Evolutionary conservation across 495 filamentous ascomycete genomes (phyloP).

Genomic region (Penicillium paxilli): DNA sequence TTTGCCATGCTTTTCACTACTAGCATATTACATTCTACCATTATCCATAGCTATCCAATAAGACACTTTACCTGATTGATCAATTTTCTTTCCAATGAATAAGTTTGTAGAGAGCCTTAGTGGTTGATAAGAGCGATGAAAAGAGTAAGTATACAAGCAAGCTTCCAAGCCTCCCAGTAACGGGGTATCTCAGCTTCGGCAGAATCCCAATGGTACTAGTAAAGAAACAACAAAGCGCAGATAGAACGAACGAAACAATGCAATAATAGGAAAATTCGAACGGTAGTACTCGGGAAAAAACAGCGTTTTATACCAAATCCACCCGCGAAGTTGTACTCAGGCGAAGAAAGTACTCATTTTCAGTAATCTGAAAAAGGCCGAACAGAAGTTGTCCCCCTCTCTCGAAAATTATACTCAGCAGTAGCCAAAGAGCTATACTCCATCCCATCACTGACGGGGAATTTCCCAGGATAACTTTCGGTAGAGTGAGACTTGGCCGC

Average conservation of each 20-base stretch:
- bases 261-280: not conserved
- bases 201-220: not conserved
- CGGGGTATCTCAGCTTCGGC: not conserved
- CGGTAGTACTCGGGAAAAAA: not conserved
- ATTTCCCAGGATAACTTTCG: conserved; percentile 37
- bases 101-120: too few species aligned
- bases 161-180: not conserved
- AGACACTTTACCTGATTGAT: too few species aligned
- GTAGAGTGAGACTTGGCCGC: conserved; percentile 23
- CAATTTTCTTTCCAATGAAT: too few species aligned
- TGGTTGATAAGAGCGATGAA: not conserved
- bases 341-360: not conserved
- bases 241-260: not conserved
- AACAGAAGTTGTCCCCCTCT: conserved; percentile 29
- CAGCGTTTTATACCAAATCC: not conserved
- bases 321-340: not conserved
- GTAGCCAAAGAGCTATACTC: conserved; percentile 29
- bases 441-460: conserved; percentile 35
- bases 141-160: not conserved
- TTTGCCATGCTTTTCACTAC: too few species aligned
- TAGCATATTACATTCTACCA: too few species aligned
- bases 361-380: conserved; percentile 39
- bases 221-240: not conserved
- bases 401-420: conserved; percentile 22
- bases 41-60: too few species aligned